phyloP scores from a whole-genome alignment of 805 yeast genomes.

The Saturnispora sanitii region DNA sequence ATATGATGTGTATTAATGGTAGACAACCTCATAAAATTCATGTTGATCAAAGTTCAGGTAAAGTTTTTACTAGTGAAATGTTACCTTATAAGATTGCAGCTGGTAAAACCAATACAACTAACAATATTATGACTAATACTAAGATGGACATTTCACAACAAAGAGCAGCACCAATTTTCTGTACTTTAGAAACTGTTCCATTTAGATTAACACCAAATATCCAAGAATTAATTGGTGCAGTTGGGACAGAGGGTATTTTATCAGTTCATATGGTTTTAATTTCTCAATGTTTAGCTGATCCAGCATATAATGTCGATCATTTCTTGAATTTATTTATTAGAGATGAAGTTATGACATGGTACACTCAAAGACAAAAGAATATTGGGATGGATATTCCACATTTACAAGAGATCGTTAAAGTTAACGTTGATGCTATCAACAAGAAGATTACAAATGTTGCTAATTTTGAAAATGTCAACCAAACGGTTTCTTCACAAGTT shows the following conservation, averaged over 20 bases:
- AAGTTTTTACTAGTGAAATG: slow-evolving; percentile 92
- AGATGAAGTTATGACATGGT: slow-evolving; percentile 94
- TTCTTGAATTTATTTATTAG: slow-evolving; percentile 89
- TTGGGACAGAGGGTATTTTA: slow-evolving; percentile 86
- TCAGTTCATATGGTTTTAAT: slow-evolving; percentile 77
- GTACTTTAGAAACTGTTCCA: slow-evolving; percentile 88
- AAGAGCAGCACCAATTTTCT: slow-evolving; percentile 72
- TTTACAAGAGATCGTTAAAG: slow-evolving; percentile 74
- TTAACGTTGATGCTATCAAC: slow-evolving; percentile 77
- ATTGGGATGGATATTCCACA: slow-evolving; percentile 69
- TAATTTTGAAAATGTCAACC: slow-evolving; percentile 41
- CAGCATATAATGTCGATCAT: slow-evolving; percentile 86
- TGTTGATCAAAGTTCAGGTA: slow-evolving; percentile 72
- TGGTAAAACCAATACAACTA: slow-evolving; percentile 29
- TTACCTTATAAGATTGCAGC: slow-evolving; percentile 74
- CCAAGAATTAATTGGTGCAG: slow-evolving; percentile 87
- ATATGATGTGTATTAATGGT: slow-evolving; percentile 86
- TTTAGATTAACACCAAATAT: slow-evolving; percentile 94
- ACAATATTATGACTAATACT: slow-evolving; percentile 33
- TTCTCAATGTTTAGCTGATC: slow-evolving; percentile 82
- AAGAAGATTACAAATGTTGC: slow-evolving; percentile 70
- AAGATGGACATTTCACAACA: slow-evolving; percentile 39
- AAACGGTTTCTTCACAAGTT: slow-evolving; percentile 77
- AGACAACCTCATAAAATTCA: slow-evolving; percentile 92
- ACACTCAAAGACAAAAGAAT: slow-evolving; percentile 75